A percentile compares a stretch with the other conserved stretches of the same genome.
Conservation (phyloP, 2,329 filamentous ascomycete genomes). For the Albophoma yamanashiensis region DNA sequence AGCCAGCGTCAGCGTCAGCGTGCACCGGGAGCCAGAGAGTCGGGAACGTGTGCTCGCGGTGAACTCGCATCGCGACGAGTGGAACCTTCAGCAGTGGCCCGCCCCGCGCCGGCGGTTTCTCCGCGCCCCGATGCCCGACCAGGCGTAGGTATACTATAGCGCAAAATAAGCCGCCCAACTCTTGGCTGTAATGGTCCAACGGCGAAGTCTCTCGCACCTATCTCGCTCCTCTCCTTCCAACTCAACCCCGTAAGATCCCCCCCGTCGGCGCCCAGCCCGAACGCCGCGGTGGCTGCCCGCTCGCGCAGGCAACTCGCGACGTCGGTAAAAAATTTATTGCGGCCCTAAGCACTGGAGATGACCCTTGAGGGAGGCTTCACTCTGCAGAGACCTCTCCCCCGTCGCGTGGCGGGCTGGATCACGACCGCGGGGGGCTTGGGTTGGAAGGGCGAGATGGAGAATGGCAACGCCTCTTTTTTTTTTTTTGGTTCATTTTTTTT, state of each 20-base stretch:
- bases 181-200: slow-evolving; percentile 52
- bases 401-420: slow-evolving; percentile 60
- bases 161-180: not conserved
- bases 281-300: slow-evolving; percentile 55
- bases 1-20: not conserved
- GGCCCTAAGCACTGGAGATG: slow-evolving; percentile 58
- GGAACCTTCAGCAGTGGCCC: too few relatives aligned
- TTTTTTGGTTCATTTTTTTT: slow-evolving; percentile 15
- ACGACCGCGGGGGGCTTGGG: slow-evolving; percentile 54
- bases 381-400: slow-evolving; percentile 63
- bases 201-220: slow-evolving; percentile 44
- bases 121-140: not conserved
- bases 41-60: not conserved
- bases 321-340: slow-evolving; percentile 28
- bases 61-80: not conserved
- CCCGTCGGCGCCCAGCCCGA: slow-evolving; percentile 54
- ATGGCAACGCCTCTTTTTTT: slow-evolving; percentile 34
- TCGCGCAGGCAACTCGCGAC: slow-evolving; percentile 58
- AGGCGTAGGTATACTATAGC: slow-evolving; percentile 16
- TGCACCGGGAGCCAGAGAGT: not conserved
- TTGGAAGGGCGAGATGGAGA: slow-evolving; percentile 43
- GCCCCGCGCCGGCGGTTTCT: not conserved
- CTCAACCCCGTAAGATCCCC: slow-evolving; percentile 47
- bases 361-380: slow-evolving; percentile 63
- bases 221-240: slow-evolving; percentile 30